These are phyloP conservation scores for Trypanosoma boissoni DNA, from an alignment of 208 protist genomes.

Conservation along the genomic window DNA sequence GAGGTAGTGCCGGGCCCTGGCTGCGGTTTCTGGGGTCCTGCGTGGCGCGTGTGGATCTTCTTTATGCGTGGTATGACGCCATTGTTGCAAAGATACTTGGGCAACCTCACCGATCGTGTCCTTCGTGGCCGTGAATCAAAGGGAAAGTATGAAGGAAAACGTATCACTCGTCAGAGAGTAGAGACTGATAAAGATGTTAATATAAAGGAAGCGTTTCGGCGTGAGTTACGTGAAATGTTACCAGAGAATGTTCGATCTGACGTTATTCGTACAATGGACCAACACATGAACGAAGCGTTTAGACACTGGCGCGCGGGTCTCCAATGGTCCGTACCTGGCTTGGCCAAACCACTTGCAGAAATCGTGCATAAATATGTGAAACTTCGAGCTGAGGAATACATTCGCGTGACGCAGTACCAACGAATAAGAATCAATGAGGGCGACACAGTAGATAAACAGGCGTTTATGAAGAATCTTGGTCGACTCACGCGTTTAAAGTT, in stretches of 20 bases:
- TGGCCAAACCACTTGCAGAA: conserved; percentile 98
- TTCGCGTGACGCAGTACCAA: conserved; percentile 99
- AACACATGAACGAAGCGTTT: conserved; percentile 99
- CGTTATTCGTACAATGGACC: conserved; percentile 97
- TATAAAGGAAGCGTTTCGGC: conserved; percentile 98
- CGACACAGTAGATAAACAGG: conserved; percentile 99
- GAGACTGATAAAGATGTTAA: conserved; percentile 99
- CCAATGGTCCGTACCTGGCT: conserved; percentile 98
- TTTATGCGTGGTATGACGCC: conserved; percentile 99
- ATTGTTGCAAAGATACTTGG: conserved; percentile 99
- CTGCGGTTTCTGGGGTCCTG: conserved; percentile 99
- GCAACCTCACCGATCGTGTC: conserved; percentile 98
- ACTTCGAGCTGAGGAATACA: conserved; percentile 99
- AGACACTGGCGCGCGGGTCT: conserved; percentile 99
- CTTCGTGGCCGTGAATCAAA: conserved; percentile 98
- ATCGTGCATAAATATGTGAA: conserved; percentile 99
- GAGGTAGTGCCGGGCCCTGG: conserved; percentile 98
- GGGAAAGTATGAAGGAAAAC: conserved; percentile 96
- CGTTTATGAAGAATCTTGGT: conserved; percentile 99
- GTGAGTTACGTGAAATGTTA: conserved; percentile 99
- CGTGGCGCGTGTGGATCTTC: conserved; percentile 99
- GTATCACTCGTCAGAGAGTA: conserved; percentile 99
- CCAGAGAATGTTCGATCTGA: conserved; percentile 97
- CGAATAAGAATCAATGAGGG: conserved; percentile 98
- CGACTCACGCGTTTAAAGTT: conserved; percentile 99